These are phyloP conservation scores for Macrolepiota fuliginosa DNA, from an alignment of 768 basidiomycete species.

Conservation along the genomic window DNA sequence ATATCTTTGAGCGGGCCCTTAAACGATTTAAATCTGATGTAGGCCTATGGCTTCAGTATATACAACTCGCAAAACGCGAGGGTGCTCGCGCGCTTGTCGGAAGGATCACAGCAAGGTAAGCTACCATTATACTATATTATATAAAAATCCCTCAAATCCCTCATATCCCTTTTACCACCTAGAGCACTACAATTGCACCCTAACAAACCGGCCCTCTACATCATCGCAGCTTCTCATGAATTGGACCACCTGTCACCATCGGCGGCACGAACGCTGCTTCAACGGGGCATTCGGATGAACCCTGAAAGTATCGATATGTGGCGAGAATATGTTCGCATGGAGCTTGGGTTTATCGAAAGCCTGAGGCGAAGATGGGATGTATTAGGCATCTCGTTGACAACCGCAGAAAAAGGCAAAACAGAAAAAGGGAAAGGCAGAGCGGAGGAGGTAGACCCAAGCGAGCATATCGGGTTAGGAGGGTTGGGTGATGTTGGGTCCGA, in stretches of 20 bases:
- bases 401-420: background rate
- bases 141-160: slow-evolving; percentile 9
- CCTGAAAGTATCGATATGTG: slow-evolving; percentile 73
- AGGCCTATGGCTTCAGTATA: slow-evolving; percentile 86
- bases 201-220: slow-evolving; percentile 71
- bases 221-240: slow-evolving; percentile 84
- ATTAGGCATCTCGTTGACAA: slow-evolving; percentile 55
- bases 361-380: slow-evolving; percentile 77
- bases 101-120: slow-evolving; percentile 78
- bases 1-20: slow-evolving; percentile 88
- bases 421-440: slow-evolving; percentile 28
- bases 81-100: slow-evolving; percentile 78
- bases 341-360: slow-evolving; percentile 81
- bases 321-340: slow-evolving; percentile 90
- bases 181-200: slow-evolving; percentile 91
- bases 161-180: slow-evolving; percentile 2
- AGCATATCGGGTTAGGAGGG: slow-evolving; percentile 17
- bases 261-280: slow-evolving; percentile 80
- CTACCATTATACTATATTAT: slow-evolving; percentile 5
- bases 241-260: slow-evolving; percentile 68
- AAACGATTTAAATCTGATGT: slow-evolving; percentile 88
- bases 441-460: slow-evolving; percentile 22
- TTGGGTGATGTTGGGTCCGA: slow-evolving; percentile 14
- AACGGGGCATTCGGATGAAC: slow-evolving; percentile 82
- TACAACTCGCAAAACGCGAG: slow-evolving; percentile 78